phyloP scores from a whole-genome alignment of 208 protist species.

The Plasmodiophora brassicae region DNA sequence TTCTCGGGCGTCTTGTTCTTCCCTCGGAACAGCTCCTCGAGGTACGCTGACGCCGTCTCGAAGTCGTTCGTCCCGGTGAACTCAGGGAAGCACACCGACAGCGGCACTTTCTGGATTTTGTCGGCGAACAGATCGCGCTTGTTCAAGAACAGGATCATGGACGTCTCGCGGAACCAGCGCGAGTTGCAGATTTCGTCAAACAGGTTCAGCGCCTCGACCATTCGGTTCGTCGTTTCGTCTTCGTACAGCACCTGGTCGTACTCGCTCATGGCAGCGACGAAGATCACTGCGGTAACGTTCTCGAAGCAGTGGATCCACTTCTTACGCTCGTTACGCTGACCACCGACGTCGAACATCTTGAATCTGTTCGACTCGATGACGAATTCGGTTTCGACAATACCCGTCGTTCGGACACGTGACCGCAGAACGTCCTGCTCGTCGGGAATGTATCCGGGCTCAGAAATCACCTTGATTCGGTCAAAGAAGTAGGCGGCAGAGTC shows the following conservation, averaged over 20 bases:
- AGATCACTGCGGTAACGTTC: conserved; percentile 71
- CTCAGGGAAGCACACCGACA: conserved; percentile 61
- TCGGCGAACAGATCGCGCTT: conserved; percentile 69
- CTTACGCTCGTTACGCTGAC: conserved; percentile 68
- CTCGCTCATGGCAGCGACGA: conserved; percentile 60
- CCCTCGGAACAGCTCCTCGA: conserved; percentile 18
- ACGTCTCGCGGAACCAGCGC: conserved; percentile 62
- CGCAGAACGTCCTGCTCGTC: conserved; percentile 67
- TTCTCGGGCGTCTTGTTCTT: conserved; percentile 12
- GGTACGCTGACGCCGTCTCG: background rate
- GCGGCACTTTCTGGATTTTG: conserved; percentile 59
- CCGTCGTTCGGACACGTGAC: conserved; percentile 63
- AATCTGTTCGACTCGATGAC: conserved; percentile 32
- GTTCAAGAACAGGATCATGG: conserved; percentile 73
- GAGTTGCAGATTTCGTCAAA: conserved; percentile 71
- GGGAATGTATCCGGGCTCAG: conserved; percentile 59
- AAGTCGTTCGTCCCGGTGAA: conserved; percentile 26
- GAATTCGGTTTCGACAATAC: conserved; percentile 65
- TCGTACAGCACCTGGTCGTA: conserved; percentile 69
- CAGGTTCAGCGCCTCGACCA: conserved; percentile 68
- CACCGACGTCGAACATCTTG: conserved; percentile 60
- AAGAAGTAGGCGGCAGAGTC: conserved; percentile 64
- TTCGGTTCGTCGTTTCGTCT: conserved; percentile 68
- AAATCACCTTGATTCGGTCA: conserved; percentile 52
- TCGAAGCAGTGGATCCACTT: conserved; percentile 80